Evolutionary conservation across 805 yeast species (phyloP), one percentile per base, ranked within the genome.

Genomic region (Candida andamanensis): DNA sequence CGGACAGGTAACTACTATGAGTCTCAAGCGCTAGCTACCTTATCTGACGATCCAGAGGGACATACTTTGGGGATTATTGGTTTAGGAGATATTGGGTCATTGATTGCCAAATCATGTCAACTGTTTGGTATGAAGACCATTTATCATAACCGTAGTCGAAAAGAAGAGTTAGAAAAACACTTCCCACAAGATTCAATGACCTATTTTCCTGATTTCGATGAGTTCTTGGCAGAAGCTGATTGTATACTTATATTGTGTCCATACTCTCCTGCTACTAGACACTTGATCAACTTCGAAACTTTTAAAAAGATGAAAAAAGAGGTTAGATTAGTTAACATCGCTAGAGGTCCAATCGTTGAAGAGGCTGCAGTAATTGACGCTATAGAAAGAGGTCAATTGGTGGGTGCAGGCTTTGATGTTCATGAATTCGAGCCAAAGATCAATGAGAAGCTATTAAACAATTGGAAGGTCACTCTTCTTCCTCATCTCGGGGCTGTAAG

Each of bases 51-150:
- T 39, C 70, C 69, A 7, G 44, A 54, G 26, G 71, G 65, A 1
- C 58, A 58, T 24, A 61, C 69, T 0, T 44, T 70, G 28, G 76
- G 76, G 4, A 58, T 70, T 13, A 44, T 70, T 19, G 76, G 76
- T 0, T 42, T 70, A 4, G 76, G 76, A 12, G 67, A 67, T 35
- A 70, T 70, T 40, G 75, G 75, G 4, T 40, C 53, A 26, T 47
- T 60, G 11, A 65, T 66, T 3, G 73, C 72, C 3, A 52, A 51
- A 26, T 57, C 67, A 18, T 63, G 70, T 40, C 47, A 56, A 11
- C 58, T 67, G 6, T 39, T 70, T 30, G 74, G 74, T 1, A 65
- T 67, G 63, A 59, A 61, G 4, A 58, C 67, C 7, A 49, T 56
- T 2, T 69, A 69, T 34, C 64, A 63, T 36, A 69, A 67, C 41